Evolutionary conservation across 148 eudicot species (phyloP), one percentile per base, ranked within the genome.

Genomic region (Camellia sinensis): DNA sequence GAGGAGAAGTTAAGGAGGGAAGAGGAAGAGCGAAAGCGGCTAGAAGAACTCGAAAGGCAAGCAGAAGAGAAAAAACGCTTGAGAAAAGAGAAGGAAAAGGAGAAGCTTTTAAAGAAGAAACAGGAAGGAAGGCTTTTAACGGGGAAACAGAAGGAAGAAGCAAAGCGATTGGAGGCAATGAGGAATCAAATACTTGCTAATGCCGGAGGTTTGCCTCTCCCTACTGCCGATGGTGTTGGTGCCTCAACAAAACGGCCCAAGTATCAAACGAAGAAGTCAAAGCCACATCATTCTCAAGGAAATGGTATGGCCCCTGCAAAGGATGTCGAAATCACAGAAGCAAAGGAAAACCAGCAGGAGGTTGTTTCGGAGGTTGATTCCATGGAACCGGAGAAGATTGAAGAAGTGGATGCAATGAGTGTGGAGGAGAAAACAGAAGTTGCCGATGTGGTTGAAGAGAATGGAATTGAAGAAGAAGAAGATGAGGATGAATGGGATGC

Each of bases 401-500:
- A 89, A 22, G 87, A 89, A 64, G 77, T 67, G 67, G 87, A 83
- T 3, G 65, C 69, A 0, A 8, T 45, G 60, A 74, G 41, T 63
- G 69, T 48, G 72, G 87, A 77, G 82, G 91, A 92, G 72, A 79
- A 84, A 80, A 76, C 75, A 54, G 91, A 85, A 81, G 88, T 71
- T 87, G 76, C 85, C 67, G 82, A 76, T 84, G 89, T 82, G 75
- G 68, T 80, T 61, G 84, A 81, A 77, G 93, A 86, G 60, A 89
- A 87, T 85, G 89, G 82, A 53, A 52, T 63, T 67, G 82, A 82
- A 77, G 84, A 85, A 62, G 52, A 88, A 11, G 89, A 86, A 2
- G 94, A 89, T 52, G 97, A 89, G 13, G 98, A 93, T 40, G 98
- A 93, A 37, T 93, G 98, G 98, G 98, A 95, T 91, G 97, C 93